Base-by-base conservation (phyloP, 2,329 filamentous ascomycete species). In the Pseudogymnoascus sp. region DNA sequence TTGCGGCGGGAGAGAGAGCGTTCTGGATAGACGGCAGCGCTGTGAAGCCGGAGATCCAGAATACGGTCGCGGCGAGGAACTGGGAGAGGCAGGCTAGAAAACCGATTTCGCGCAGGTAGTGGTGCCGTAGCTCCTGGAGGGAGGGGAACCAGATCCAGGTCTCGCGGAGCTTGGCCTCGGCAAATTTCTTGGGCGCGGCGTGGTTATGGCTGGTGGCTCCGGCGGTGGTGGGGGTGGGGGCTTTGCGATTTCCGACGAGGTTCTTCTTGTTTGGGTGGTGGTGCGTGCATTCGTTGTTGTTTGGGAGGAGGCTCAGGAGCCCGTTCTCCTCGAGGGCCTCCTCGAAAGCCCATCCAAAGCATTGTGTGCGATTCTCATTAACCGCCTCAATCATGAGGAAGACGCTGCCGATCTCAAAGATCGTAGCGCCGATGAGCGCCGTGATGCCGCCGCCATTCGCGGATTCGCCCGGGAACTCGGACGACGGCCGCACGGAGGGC, bases 321-420 rank as follows among this genome's bases (percentile, higher is more conserved):
- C 66, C 69, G 6, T 57, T 63, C 59, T 67, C 69, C 39, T 74
- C 74, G 2, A 81, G 39, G 0, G 76, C 76, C 20, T 76, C 76
- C 65, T 87, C 81, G 1, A 89, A 66, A 0, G 85, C 86, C 85
- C 85, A 89, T 3, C 86, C 86, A 68, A 89, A 89, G 69, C 86
- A 89, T 11, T 81, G 83, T 0, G 79, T 74, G 11, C 80, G 75
- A 66, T 87, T 83, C 67, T 85, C 83, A 68, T 89, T 89, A n/a
- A 88, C 76, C 3, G 86, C 86, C 70, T 89, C 86, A 1, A 87
- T 73, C 71, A 89, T 76, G 25, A 89, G 75, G 1, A 89, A 71
- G 1, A 88, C 68, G 36, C 82, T 84, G 0, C 85, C 86, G 3
- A 86, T 60, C 65, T 86, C 84, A 69, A 90, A 89, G 6, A 89